phyloP scores from a whole-genome alignment of 2,329 filamentous ascomycete genomes.

The Ophiognomonia clavigignenti-juglandacearum region DNA sequence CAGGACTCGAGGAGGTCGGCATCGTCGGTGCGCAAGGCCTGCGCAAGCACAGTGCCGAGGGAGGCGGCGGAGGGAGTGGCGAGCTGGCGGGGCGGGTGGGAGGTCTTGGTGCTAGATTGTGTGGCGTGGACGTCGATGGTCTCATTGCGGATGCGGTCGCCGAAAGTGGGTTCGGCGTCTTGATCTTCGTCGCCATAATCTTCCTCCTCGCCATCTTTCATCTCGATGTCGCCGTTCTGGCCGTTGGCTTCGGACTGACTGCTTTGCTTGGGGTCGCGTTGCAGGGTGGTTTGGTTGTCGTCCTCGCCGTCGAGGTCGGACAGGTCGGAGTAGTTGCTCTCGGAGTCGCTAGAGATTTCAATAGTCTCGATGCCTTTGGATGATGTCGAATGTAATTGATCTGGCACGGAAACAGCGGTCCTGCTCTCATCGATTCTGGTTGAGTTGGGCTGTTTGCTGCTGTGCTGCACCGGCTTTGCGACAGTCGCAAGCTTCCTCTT shows the following conservation, averaged over 20 bases:
- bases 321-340: constrained; percentile 40
- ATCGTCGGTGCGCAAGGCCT: constrained; percentile 91
- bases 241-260: constrained; percentile 1
- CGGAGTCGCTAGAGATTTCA: constrained; percentile 54
- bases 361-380: constrained; percentile 38
- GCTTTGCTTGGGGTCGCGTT: constrained; percentile 18
- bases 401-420: constrained; percentile 42
- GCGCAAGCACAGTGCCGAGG: constrained; percentile 85
- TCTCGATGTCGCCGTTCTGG: constrained; percentile 6
- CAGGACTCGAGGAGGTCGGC: constrained; percentile 85
- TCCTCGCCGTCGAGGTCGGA: constrained; percentile 29
- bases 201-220: constrained; percentile 28
- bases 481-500: constrained; percentile 58
- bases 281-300: constrained; percentile 29
- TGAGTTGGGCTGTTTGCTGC: constrained; percentile 46
- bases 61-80: constrained; percentile 69
- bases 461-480: constrained; percentile 50
- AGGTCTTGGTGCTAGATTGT: constrained; percentile 23
- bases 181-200: constrained; percentile 40
- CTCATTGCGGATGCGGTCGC: constrained; percentile 74
- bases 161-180: constrained; percentile 66
- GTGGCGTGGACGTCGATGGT: constrained; percentile 64
- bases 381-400: constrained; percentile 24
- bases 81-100: constrained; percentile 37
- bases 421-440: constrained; percentile 54